Percentiles rank a stretch among this genome's conserved stretches.
Conservation (phyloP, 208 protist species). For the Balamuthia mandrillaris region DNA sequence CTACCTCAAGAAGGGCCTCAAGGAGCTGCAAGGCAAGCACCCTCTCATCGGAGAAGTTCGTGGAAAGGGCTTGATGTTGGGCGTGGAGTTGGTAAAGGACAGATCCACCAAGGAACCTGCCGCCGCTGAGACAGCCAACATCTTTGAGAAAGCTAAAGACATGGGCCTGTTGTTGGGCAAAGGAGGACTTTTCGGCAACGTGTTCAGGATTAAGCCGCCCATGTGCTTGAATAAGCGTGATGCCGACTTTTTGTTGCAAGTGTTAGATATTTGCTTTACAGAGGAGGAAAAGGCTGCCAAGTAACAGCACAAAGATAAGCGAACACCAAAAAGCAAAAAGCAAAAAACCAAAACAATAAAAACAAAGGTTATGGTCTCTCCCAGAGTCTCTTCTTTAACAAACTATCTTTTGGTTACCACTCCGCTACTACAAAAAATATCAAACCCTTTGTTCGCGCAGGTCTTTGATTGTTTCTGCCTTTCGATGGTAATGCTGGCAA, state of each 20-base stretch:
- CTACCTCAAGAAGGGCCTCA: conserved; percentile 45
- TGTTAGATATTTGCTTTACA: conserved; percentile 35
- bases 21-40: conserved; percentile 49
- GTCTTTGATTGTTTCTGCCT: too few species aligned
- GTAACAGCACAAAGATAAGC: too few species aligned
- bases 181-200: conserved; percentile 63
- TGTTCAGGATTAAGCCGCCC: conserved; percentile 70
- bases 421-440: too few species aligned
- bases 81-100: conserved; percentile 68
- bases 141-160: conserved; percentile 56
- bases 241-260: conserved; percentile 45
- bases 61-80: conserved; percentile 68
- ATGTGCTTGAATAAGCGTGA: conserved; percentile 58
- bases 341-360: background rate
- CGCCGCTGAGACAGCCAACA: conserved; percentile 40
- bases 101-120: conserved; percentile 44
- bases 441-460: too few species aligned
- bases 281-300: conserved; percentile 27
- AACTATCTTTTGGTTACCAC: too few species aligned
- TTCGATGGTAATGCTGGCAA: too few species aligned
- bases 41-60: conserved; percentile 73
- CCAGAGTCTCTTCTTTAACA: background rate
- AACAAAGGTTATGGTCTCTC: background rate
- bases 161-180: conserved; percentile 64
- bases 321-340: background rate